These are phyloP conservation scores for Alloteropsis semialata DNA, from an alignment of 176 grass and related monocot species.

Conservation along the genomic window DNA sequence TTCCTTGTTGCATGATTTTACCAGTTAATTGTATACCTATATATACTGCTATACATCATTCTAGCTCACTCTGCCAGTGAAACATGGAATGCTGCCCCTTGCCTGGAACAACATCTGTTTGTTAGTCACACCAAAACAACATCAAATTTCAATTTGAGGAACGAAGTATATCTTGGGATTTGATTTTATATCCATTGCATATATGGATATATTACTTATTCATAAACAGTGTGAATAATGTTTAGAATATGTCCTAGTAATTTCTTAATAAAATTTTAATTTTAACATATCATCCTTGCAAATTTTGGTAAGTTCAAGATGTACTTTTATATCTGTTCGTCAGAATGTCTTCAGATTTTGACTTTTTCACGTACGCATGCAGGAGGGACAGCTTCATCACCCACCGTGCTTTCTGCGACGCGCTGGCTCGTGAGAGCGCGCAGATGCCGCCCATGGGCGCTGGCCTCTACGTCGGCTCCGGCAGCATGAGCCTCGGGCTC, in stretches of 20 bases:
- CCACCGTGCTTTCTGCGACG: conserved; percentile 96
- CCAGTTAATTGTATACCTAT: too few relatives aligned
- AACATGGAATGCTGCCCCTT: not conserved
- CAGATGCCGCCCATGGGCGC: conserved; percentile 47
- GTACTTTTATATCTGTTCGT: not conserved
- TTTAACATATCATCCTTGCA: not conserved
- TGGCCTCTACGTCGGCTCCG: conserved; percentile 45
- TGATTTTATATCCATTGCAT: not conserved
- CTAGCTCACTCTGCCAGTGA: too few relatives aligned
- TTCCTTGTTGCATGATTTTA: too few relatives aligned
- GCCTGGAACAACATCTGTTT: not conserved
- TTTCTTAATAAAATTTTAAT: not conserved
- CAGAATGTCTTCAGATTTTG: not conserved
- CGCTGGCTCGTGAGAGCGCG: conserved; percentile 83
- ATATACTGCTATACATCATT: too few relatives aligned
- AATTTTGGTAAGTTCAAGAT: not conserved
- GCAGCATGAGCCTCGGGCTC: conserved; percentile 61
- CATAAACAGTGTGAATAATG: not conserved
- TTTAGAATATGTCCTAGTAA: not conserved
- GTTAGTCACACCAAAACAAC: not conserved
- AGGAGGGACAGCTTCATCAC: conserved; percentile 99
- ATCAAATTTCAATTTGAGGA: not conserved
- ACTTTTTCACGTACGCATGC: conserved; percentile 8
- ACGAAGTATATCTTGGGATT: not conserved
- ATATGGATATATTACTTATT: not conserved